These are phyloP conservation scores for Agarophyton chilense DNA, from an alignment of 23 red algal species.

Conservation along the genomic window DNA sequence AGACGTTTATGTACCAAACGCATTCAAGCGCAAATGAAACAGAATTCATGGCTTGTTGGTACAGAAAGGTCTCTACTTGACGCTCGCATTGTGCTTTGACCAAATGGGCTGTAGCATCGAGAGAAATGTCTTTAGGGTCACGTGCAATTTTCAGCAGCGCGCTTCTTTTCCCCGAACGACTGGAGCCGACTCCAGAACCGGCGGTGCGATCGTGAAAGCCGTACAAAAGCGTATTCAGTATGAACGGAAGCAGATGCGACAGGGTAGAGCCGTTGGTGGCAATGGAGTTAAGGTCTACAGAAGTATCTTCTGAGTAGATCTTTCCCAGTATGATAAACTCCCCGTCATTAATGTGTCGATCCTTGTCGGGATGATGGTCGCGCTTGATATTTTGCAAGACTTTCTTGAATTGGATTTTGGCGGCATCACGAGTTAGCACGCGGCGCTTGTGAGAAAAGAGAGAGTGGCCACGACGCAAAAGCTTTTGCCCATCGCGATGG, in stretches of 20 bases:
- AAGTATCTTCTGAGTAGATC: constrained; percentile 77
- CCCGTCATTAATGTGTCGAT: constrained; percentile 52
- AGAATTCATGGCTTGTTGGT: constrained; percentile 63
- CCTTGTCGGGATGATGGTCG: constrained; percentile 16
- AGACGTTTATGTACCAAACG: constrained; percentile 83
- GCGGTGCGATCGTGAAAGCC: constrained; percentile 58
- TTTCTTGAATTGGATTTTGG: constrained; percentile 65
- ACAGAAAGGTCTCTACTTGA: constrained; percentile 77
- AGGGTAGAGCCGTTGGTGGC: constrained; percentile 28
- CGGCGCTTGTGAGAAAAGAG: constrained; percentile 62
- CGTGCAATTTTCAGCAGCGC: constrained; percentile 24
- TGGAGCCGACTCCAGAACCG: constrained; percentile 41
- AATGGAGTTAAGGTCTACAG: constrained; percentile 60
- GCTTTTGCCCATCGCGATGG: neutral
- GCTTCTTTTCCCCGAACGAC: constrained; percentile 40
- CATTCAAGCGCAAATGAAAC: constrained; percentile 79
- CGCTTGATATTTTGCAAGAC: constrained; percentile 45
- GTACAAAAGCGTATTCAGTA: constrained; percentile 89
- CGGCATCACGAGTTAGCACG: constrained; percentile 60
- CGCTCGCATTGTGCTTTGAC: constrained; percentile 74
- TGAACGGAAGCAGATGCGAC: constrained; percentile 79
- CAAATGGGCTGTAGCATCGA: constrained; percentile 54
- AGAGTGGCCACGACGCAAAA: constrained; percentile 10
- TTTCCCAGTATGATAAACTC: constrained; percentile 85
- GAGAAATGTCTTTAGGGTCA: constrained; percentile 52